Evolutionary conservation across 345 rosid genomes (phyloP), one percentile per base, ranked within the genome.

Genomic region (Linum lewisii): DNA sequence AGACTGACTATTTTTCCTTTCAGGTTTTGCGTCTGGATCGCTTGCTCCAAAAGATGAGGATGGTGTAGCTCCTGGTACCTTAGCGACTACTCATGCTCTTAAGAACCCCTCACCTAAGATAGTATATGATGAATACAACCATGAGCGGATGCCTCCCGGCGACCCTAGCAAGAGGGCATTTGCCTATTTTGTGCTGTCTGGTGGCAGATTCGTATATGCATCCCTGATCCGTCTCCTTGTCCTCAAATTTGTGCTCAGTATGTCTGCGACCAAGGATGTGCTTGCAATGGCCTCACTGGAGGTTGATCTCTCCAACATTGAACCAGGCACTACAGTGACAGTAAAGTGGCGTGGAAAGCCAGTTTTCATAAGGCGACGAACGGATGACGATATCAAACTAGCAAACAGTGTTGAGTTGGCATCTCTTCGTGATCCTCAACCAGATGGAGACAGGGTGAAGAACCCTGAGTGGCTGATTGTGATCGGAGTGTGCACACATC

Each of bases 341-440:
- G 56, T 52, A 13, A 52, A 52, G 56, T 52, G 56, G 56, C 56
- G 56, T 21, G 56, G 56, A 24, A 52, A 52, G 24, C 56, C 56
- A 52, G 56, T 52, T 21, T 52, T 52, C 22, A 52, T 52, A 8
- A 52, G 56, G 56, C 22, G 56, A 10, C 24, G 56, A 21, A 52
- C 56, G 8, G 56, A 52, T 8, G 56, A 52, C 7, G 56, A 52
- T 15, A 24, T 52, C 24, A 52, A 52, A 24, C 56, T 52, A 21
- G 56, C 56, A 52, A 52, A 52, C 15, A 52, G 56, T 52, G 56
- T 52, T 13, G 56, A 52, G 56, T 52, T 52, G 56, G 25, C 56
- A 52, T 52, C 56, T 52, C 22, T 52, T 13, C 56, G 56, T n/a
- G 56, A 52, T 21, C 56, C 56, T 20, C 56, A 52, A 9, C 56